Conservation (phyloP, 805 yeast genomes). For the Spathaspora boniae region DNA sequence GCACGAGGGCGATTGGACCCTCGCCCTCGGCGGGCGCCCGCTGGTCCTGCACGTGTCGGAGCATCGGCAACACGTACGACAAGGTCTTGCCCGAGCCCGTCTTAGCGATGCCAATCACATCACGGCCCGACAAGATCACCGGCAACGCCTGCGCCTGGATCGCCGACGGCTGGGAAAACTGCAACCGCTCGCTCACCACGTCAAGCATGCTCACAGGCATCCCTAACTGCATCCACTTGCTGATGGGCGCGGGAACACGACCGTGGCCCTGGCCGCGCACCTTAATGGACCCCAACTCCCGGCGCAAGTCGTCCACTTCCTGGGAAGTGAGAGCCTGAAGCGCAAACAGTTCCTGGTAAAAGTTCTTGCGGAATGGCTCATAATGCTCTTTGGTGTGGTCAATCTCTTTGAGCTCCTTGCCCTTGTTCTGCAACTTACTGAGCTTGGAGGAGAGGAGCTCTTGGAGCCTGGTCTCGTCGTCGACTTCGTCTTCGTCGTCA, state of each 20-base stretch:
- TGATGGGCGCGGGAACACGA: slow-evolving; percentile 66
- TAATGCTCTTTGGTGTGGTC: slow-evolving; percentile 45
- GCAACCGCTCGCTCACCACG: slow-evolving; percentile 47
- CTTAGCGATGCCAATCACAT: slow-evolving; percentile 89
- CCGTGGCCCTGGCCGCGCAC: slow-evolving; percentile 55
- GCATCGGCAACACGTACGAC: slow-evolving; percentile 78
- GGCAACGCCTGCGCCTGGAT: slow-evolving; percentile 92
- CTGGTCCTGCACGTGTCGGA: slow-evolving; percentile 81
- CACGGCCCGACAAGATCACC: slow-evolving; percentile 83
- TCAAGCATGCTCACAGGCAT: slow-evolving; percentile 57
- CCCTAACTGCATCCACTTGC: slow-evolving; percentile 80
- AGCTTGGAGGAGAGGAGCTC: slow-evolving; percentile 34
- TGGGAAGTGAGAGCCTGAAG: slow-evolving; percentile 44
- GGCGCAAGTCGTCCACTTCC: slow-evolving; percentile 55
- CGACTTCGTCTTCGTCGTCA: slow-evolving; percentile 22
- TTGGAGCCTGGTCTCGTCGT: slow-evolving; percentile 31
- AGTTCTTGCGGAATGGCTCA: slow-evolving; percentile 54
- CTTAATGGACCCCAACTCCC: slow-evolving; percentile 58
- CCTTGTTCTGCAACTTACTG: slow-evolving; percentile 42
- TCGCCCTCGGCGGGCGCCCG: slow-evolving; percentile 44
- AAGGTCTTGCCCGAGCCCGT: slow-evolving; percentile 97
- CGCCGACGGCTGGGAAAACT: slow-evolving; percentile 69
- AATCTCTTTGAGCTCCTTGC: slow-evolving; percentile 48
- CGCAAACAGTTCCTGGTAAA: slow-evolving; percentile 62
- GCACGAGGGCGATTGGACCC: slow-evolving; percentile 75